Conservation (phyloP, 2,329 filamentous ascomycete species). For the Aspergillus arachidicola region DNA sequence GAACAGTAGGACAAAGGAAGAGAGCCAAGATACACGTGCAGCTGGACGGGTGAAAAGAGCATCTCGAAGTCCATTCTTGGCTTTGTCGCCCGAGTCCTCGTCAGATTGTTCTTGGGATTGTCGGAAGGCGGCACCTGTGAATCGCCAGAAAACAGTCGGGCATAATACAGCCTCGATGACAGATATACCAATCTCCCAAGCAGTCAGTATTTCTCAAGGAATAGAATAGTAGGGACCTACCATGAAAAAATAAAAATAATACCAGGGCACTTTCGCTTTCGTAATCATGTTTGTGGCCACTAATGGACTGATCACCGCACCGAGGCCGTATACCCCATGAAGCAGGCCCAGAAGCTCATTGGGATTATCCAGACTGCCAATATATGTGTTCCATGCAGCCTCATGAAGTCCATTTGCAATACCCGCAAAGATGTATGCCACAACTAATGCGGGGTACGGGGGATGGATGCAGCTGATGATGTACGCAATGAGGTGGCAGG, state of each 20-base stretch:
- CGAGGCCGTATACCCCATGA: conserved; percentile 71
- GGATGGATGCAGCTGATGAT: neutral
- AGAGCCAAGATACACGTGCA: conserved; percentile 7
- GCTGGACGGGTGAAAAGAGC: neutral
- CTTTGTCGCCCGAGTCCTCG: neutral
- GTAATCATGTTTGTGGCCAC: conserved; percentile 74
- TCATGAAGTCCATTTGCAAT: neutral
- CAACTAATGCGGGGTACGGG: neutral
- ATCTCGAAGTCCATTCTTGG: neutral
- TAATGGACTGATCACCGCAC: conserved; percentile 68
- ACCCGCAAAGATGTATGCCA: neutral
- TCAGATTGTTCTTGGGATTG: neutral
- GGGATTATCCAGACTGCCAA: conserved; percentile 28
- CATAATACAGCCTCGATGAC: conserved; percentile 23
- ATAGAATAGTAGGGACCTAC: conserved; percentile 40
- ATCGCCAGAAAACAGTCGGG: conserved; percentile 4
- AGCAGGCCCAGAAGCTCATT: conserved; percentile 74
- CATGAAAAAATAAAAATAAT: conserved; percentile 75
- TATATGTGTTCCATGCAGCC: neutral
- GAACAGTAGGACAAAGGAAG: conserved; percentile 68
- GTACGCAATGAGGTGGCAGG: neutral
- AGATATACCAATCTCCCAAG: neutral
- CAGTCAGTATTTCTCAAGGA: neutral
- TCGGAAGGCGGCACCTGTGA: neutral
- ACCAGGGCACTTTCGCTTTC: conserved; percentile 65